phyloP scores from a whole-genome alignment of 768 basidiomycete genomes.

The Tylopilus cervinicoccineus region DNA sequence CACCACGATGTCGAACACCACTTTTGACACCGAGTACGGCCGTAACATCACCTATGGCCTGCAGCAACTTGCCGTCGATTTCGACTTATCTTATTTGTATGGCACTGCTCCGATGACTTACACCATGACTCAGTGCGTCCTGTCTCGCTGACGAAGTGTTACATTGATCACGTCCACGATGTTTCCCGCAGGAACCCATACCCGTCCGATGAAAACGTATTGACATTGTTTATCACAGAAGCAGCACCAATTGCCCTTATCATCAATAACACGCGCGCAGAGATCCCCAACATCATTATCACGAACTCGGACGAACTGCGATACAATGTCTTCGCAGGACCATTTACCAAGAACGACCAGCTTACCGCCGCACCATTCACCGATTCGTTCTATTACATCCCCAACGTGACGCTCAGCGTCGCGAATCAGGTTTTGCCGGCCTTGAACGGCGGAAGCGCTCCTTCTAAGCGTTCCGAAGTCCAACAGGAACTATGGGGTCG shows the following conservation, averaged over 20 bases:
- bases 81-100: slow-evolving; percentile 59
- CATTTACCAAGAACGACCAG: slow-evolving; percentile 80
- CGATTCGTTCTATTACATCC: slow-evolving; percentile 60
- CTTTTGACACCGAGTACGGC: slow-evolving; percentile 63
- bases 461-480: slow-evolving; percentile 9
- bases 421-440: slow-evolving; percentile 52
- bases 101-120: slow-evolving; percentile 78
- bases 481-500: slow-evolving; percentile 30
- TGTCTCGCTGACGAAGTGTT: background rate
- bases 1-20: slow-evolving; percentile 42
- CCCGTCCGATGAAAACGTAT: slow-evolving; percentile 54
- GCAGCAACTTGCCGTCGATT: slow-evolving; percentile 46
- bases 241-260: slow-evolving; percentile 53
- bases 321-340: slow-evolving; percentile 62
- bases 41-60: slow-evolving; percentile 52
- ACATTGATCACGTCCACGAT: background rate
- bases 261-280: slow-evolving; percentile 59
- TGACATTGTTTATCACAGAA: slow-evolving; percentile 54
- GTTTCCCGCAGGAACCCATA: slow-evolving; percentile 46
- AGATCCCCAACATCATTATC: slow-evolving; percentile 60
- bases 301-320: slow-evolving; percentile 61
- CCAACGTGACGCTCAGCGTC: slow-evolving; percentile 45
- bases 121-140: slow-evolving; percentile 54
- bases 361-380: slow-evolving; percentile 69
- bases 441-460: slow-evolving; percentile 43